These are phyloP conservation scores for Saprolegnia diclina DNA, from an alignment of 352 stramenopile genomes.

Conservation along the genomic window DNA sequence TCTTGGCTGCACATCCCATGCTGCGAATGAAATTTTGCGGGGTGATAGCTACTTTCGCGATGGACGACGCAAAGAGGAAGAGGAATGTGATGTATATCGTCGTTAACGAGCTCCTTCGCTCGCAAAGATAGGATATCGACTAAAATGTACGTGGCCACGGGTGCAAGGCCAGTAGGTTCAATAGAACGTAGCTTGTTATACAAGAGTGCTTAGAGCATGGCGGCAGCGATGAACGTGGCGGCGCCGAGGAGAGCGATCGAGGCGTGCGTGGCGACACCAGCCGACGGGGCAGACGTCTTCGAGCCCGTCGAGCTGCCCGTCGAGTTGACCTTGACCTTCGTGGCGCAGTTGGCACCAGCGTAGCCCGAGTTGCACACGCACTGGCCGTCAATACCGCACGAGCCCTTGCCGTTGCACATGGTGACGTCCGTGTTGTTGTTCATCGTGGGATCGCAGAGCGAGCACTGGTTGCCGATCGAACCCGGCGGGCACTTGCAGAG, in stretches of 20 bases:
- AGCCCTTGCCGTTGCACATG: slow-evolving; percentile 56
- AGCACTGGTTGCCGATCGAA: slow-evolving; percentile 65
- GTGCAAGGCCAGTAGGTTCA: neutral
- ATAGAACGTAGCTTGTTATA: slow-evolving; percentile 7
- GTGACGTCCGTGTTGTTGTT: slow-evolving; percentile 5
- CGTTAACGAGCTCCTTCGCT: neutral
- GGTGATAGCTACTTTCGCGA: neutral
- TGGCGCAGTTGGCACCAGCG: slow-evolving; percentile 55
- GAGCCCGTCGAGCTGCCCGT: neutral
- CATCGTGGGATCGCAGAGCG: slow-evolving; percentile 55
- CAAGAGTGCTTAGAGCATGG: slow-evolving; percentile 14
- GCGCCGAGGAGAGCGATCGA: slow-evolving; percentile 4
- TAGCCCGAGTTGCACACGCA: slow-evolving; percentile 57
- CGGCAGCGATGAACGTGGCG: neutral
- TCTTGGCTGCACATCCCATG: no score
- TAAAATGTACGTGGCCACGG: slow-evolving; percentile 7
- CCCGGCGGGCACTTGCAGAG: slow-evolving; percentile 54
- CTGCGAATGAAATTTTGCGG: no score
- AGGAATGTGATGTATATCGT: neutral
- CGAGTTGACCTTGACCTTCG: slow-evolving; percentile 4
- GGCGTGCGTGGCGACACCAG: neutral
- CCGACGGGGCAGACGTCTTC: neutral
- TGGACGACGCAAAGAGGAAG: neutral
- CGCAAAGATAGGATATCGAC: neutral
- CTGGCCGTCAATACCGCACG: slow-evolving; percentile 41